phyloP scores from a whole-genome alignment of 345 rosid genomes.

The Brassica rapa region DNA sequence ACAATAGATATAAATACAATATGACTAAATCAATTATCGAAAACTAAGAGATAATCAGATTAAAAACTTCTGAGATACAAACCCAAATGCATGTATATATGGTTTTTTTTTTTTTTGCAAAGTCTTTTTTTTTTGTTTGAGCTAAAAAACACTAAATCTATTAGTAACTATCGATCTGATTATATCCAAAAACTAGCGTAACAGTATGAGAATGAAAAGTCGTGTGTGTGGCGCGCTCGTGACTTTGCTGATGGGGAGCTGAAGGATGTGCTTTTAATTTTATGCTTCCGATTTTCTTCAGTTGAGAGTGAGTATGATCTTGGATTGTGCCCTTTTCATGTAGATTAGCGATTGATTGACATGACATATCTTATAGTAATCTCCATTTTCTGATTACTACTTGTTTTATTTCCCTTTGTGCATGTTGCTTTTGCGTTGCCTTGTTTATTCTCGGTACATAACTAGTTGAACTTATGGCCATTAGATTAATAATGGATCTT shows the following conservation, averaged over 20 bases:
- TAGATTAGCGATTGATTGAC: background rate
- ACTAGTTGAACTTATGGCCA: background rate
- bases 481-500: conserved; percentile 1
- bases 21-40: background rate
- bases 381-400: background rate
- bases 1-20: background rate
- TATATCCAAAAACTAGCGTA: background rate
- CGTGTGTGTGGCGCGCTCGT: conserved; percentile 74
- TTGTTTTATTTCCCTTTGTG: background rate
- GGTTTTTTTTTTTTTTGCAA: background rate
- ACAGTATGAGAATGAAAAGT: conserved; percentile 60
- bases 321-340: background rate
- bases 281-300: conserved; percentile 45
- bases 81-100: background rate
- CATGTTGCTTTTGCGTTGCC: background rate
- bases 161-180: background rate
- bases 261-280: conserved; percentile 44
- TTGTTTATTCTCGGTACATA: background rate
- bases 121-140: too few relatives aligned
- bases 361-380: background rate
- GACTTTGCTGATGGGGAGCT: conserved; percentile 75
- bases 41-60: background rate
- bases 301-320: conserved; percentile 35
- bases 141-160: background rate
- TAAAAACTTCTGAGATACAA: background rate